Evolutionary conservation across 768 basidiomycete species (phyloP), one percentile per base, ranked within the genome.

Genomic region (Ramaria sp.): DNA sequence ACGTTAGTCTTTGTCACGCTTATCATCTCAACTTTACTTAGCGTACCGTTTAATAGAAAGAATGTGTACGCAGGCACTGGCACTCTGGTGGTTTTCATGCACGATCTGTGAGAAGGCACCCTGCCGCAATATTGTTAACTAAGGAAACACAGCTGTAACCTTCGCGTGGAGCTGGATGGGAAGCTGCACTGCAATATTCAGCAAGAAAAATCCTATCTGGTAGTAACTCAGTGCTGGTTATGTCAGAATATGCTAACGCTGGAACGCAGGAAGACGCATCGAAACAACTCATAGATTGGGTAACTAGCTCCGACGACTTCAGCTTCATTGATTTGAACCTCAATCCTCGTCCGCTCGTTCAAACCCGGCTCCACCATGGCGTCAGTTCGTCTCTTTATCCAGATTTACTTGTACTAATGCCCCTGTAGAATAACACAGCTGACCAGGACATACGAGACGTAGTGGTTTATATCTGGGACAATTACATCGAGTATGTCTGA

Each of bases 241-340:
- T 34, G n/a, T 7, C 20, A 37, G 11, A 9, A 27, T 22, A 13
- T 49, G n/a, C 1, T 33, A 57, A 42, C 22, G 20, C 42, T 33
- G 34, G 50, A 37, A 41, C 59, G 60, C 63, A 98, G 95, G 76
- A 95, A 52, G 91, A 96, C 69, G 84, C 84, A 54, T 90, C 89
- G 2, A 87, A 85, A 67, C 72, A 81, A 57, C 75, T 98, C 9
- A 76, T 97, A 47, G 71, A 75, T 13, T 96, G 93, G 94, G 76
- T 86, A 4, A 80, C 73, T 53, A 71, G 64, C 19, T 20, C 27
- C 10, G 76, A 82, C 62, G 76, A 78, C 1, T 95, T 83, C 65
- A 80, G 83, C 0, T 70, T 97, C 7, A 71, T 98, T 15, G 96
- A 99, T 67, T 79, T 93, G 51, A 97, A 97, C 67, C 71, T 97